Percentiles rank a stretch among this genome's conserved stretches.
These are phyloP conservation scores for Coemansia sp. DNA, from an alignment of 192 early-diverging fungal species.

Conservation along the genomic window DNA sequence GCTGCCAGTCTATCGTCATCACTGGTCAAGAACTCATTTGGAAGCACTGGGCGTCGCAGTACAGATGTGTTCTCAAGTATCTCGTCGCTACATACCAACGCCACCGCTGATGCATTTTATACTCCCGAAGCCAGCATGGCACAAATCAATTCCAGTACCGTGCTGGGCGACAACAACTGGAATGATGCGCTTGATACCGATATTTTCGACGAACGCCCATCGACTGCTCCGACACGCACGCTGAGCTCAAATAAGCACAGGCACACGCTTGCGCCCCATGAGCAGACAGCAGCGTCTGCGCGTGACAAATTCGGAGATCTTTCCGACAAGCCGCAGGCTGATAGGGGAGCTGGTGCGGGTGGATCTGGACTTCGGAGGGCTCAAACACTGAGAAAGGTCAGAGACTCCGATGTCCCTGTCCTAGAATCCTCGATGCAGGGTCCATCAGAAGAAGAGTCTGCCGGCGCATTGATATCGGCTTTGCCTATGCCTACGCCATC, in stretches of 20 bases:
- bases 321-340: not conserved
- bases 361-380: slow-evolving; percentile 18
- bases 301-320: not conserved
- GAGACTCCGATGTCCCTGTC: slow-evolving; percentile 36
- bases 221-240: slow-evolving; percentile 28
- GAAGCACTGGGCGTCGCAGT: slow-evolving; percentile 13
- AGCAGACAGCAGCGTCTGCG: not conserved
- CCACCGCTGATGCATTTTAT: slow-evolving; percentile 28
- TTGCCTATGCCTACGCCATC: slow-evolving; percentile 32
- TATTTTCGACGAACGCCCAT: slow-evolving; percentile 22
- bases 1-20: slow-evolving; percentile 20
- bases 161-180: not conserved
- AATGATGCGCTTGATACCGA: slow-evolving; percentile 3
- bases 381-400: slow-evolving; percentile 38
- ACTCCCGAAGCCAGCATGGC: slow-evolving; percentile 47
- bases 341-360: not conserved
- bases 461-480: slow-evolving; percentile 35
- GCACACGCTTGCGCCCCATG: slow-evolving; percentile 22
- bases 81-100: slow-evolving; percentile 21
- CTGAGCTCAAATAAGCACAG: slow-evolving; percentile 12
- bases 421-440: slow-evolving; percentile 33
- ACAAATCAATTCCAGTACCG: slow-evolving; percentile 10
- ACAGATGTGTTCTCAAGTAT: slow-evolving; percentile 33
- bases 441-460: slow-evolving; percentile 9
- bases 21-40: slow-evolving; percentile 33